Percentiles rank a stretch among this genome's conserved stretches.
phyloP scores from a whole-genome alignment of 345 rosid species.

The Ailanthus altissimus region DNA sequence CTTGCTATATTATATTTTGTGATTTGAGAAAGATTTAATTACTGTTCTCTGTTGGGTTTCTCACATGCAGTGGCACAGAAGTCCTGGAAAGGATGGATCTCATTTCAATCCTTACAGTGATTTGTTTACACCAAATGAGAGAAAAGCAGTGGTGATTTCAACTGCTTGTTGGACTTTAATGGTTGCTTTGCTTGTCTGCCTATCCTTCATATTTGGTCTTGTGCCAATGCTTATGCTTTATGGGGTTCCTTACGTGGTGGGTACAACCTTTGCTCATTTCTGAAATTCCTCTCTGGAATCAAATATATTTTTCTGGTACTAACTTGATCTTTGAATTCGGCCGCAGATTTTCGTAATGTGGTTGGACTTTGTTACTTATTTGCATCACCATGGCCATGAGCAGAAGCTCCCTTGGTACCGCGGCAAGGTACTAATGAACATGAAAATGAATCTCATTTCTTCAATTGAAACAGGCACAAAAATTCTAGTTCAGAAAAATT shows the following conservation, averaged over 20 bases:
- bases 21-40: neutral
- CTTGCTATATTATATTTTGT: neutral
- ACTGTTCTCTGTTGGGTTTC: neutral
- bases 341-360: constrained; percentile 73
- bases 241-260: constrained; percentile 73
- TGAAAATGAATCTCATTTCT: too few species aligned
- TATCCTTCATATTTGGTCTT: constrained; percentile 49
- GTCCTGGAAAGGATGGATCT: constrained; percentile 97
- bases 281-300: neutral
- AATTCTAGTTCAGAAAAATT: neutral
- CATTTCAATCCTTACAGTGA: constrained; percentile 82
- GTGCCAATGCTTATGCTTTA: constrained; percentile 54
- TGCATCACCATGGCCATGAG: constrained; percentile 86
- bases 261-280: neutral
- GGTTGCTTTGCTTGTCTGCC: constrained; percentile 43
- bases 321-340: neutral
- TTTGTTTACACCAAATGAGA: constrained; percentile 66
- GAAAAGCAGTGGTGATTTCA: constrained; percentile 66
- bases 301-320: neutral
- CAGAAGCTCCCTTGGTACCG: constrained; percentile 91
- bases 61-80: constrained; percentile 64
- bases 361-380: constrained; percentile 84
- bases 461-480: too few species aligned
- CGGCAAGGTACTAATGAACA: constrained; percentile 57
- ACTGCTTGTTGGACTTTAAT: constrained; percentile 67